Evolutionary conservation across 805 yeast species (phyloP).

Genomic region (Suhomyces sp.): DNA sequence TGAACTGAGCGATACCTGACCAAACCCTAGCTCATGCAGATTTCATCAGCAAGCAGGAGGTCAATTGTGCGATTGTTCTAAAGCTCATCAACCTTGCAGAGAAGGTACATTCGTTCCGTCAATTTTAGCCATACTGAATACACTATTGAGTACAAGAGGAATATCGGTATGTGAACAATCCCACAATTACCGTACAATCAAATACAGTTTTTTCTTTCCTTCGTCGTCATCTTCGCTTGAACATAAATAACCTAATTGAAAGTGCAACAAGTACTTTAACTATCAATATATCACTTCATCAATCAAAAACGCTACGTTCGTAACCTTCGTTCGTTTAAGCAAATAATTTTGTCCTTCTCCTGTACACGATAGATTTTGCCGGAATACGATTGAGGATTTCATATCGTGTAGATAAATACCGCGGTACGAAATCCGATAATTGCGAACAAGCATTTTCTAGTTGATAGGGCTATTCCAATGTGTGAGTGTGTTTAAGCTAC

Average conservation of each 20-base stretch:
- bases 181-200: not conserved
- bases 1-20: not conserved
- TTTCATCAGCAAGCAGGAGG: not conserved
- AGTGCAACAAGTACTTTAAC: not conserved
- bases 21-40: not conserved
- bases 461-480: not conserved
- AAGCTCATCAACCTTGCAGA: not conserved
- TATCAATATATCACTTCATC: not conserved
- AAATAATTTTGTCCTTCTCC: not conserved
- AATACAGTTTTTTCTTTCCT: not conserved
- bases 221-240: not conserved
- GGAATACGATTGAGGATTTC: not conserved
- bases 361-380: not conserved
- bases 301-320: not conserved
- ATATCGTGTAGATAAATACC: not conserved
- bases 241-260: not conserved
- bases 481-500: not conserved
- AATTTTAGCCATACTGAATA: not conserved
- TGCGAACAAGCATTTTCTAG: not conserved
- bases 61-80: not conserved
- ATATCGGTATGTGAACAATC: not conserved
- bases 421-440: not conserved
- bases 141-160: not conserved
- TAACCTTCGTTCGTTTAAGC: not conserved
- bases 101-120: not conserved